Evolutionary conservation across 768 basidiomycete species (phyloP), one percentile per base, ranked within the genome.

Genomic region (Rhizopogon vesiculosus): DNA sequence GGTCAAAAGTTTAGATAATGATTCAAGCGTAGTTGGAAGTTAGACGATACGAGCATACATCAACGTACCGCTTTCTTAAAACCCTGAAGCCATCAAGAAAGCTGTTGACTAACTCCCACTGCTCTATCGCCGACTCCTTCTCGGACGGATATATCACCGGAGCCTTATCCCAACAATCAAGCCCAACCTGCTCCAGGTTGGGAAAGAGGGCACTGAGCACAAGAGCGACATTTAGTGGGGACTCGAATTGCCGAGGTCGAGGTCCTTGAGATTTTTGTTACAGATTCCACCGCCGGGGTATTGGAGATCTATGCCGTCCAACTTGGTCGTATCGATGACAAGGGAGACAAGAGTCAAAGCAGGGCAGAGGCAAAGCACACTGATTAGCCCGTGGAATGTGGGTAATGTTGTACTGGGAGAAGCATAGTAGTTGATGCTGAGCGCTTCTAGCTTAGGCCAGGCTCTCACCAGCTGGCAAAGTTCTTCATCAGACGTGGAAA

Each of bases 361-460:
- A 0, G 62, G 59, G 19, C 65, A 69, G 8, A 16, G 44, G 7
- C 40, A 45, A 9, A 41, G 39, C 0, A 69, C 56, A 7, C 3
- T 31, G 42, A 55, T 1, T 40, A 67, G 59, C 0, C 60, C 59
- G 6, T 18, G 59, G 15, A 65, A 33, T 0, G 67, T 69, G 2
- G 22, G 22, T 25, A 25, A 25, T 25, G 22, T 2, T 25, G 22
- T 25, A 3, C 2, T 25, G 22, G 22, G 22, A 60, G 41, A 45
- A 58, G 25, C 39, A 59, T 64, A 1, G 22, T 59, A 59, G 7
- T 56, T 42, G n/a, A 69, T 56, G 3, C 33, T 25, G 25, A 67
- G 67, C 4, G 54, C 49, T 53, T 67, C 57, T 0, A 69, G 38
- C 5, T 44, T 10, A n/a, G 67, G 62, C 67, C 66, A 67, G 1